These are phyloP conservation scores for Nothophaeocryptopus gaeumannii DNA, from an alignment of 2,329 filamentous ascomycete genomes.

Conservation along the genomic window DNA sequence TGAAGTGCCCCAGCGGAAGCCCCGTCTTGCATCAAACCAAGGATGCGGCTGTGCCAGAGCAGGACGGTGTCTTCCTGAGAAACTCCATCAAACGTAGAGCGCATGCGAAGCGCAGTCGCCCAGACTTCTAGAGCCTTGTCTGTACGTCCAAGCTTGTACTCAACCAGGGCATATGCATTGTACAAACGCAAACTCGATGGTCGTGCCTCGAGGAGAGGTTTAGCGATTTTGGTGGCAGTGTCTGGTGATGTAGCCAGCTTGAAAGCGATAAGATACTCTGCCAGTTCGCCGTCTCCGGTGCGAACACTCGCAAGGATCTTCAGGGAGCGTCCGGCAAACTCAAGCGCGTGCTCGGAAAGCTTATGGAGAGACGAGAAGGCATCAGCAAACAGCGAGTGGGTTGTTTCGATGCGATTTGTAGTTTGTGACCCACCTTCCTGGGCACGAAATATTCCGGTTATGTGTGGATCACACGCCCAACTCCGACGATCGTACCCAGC, in stretches of 20 bases:
- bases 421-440: not conserved
- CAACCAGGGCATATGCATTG: constrained; percentile 73
- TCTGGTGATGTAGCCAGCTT: constrained; percentile 54
- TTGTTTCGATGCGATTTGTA: constrained; percentile 13
- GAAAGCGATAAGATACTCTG: constrained; percentile 68
- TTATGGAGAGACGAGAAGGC: constrained; percentile 6
- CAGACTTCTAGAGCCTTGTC: constrained; percentile 64
- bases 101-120: constrained; percentile 62
- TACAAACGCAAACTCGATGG: constrained; percentile 67
- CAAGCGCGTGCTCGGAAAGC: not conserved
- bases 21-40: constrained; percentile 32
- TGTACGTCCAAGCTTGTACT: constrained; percentile 57
- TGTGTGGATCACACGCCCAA: constrained; percentile 12
- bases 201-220: constrained; percentile 66
- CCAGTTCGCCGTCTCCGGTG: constrained; percentile 53
- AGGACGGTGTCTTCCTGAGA: constrained; percentile 41
- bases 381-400: constrained; percentile 10
- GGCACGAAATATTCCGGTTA: not conserved
- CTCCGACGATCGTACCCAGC: not conserved
- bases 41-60: constrained; percentile 64
- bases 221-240: constrained; percentile 67
- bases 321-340: constrained; percentile 50
- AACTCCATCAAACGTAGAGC: constrained; percentile 38
- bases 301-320: constrained; percentile 53
- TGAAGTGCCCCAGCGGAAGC: too few species aligned